phyloP scores from a whole-genome alignment of 1,284 basidiomycete genomes.

The Ceratobasidium sp. region DNA sequence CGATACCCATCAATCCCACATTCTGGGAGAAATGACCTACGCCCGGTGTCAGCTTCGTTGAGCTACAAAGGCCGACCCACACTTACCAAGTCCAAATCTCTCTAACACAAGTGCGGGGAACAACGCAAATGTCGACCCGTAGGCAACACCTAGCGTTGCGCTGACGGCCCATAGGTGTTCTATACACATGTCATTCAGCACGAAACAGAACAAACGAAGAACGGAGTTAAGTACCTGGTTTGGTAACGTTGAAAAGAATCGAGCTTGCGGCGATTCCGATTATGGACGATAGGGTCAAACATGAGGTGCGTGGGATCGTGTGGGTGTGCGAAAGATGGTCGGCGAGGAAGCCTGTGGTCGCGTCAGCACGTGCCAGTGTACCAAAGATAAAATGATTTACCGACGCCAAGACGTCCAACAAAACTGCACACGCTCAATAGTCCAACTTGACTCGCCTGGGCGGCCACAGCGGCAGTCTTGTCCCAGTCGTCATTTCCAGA shows the following conservation, averaged over 20 bases:
- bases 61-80: neutral
- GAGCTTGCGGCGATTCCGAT: conserved; percentile 76
- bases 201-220: too few species aligned
- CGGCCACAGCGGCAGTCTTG: conserved; percentile 66
- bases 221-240: too few species aligned
- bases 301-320: conserved; percentile 71
- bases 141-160: conserved; percentile 70
- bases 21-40: conserved; percentile 78
- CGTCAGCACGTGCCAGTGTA: too few species aligned
- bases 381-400: conserved; percentile 50
- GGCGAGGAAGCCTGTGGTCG: conserved; percentile 66
- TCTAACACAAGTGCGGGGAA: conserved; percentile 80
- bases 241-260: conserved; percentile 61
- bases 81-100: conserved; percentile 82
- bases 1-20: conserved; percentile 79
- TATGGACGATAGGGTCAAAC: conserved; percentile 68
- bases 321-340: conserved; percentile 71
- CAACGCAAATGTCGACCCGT: conserved; percentile 82
- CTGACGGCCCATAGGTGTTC: conserved; percentile 85
- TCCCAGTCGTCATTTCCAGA: conserved; percentile 67
- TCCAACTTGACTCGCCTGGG: conserved; percentile 88
- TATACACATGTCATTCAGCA: too few species aligned
- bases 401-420: conserved; percentile 77
- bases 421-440: conserved; percentile 86
- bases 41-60: neutral